phyloP scores from a whole-genome alignment of 371 early-diverging fungal species.

The Mortierella sp. region DNA sequence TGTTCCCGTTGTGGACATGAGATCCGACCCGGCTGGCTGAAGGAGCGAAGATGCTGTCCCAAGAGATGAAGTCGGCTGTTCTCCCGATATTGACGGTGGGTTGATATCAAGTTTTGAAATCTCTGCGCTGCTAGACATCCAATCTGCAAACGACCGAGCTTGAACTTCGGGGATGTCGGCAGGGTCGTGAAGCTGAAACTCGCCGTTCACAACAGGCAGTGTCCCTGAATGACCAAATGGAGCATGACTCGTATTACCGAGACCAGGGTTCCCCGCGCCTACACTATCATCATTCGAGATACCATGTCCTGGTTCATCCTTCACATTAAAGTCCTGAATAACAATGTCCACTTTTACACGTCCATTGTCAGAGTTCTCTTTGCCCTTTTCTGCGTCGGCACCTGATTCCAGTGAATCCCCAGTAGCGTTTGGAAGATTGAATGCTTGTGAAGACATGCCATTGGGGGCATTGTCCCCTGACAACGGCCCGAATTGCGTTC shows the following conservation, averaged over 20 bases:
- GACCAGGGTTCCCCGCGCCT: slow-evolving; percentile 12
- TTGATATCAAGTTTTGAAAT: slow-evolving; percentile 47
- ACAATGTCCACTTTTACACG: slow-evolving; percentile 46
- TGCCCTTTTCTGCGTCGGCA: too few species aligned
- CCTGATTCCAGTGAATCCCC: too few species aligned
- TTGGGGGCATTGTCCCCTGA: too few species aligned
- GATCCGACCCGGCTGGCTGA: slow-evolving; percentile 15
- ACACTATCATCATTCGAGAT: background rate
- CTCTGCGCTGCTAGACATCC: slow-evolving; percentile 54
- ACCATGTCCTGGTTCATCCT: slow-evolving; percentile 10
- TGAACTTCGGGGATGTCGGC: slow-evolving; percentile 31
- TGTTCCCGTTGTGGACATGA: slow-evolving; percentile 15
- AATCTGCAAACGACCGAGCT: slow-evolving; percentile 51
- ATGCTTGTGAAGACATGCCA: too few species aligned
- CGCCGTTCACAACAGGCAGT: slow-evolving; percentile 28
- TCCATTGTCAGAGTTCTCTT: slow-evolving; percentile 6
- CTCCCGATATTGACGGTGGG: slow-evolving; percentile 11
- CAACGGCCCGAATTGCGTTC: background rate
- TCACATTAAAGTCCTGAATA: slow-evolving; percentile 30
- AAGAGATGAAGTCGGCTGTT: too few species aligned
- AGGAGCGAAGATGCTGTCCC: slow-evolving; percentile 8
- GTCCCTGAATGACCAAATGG: slow-evolving; percentile 15
- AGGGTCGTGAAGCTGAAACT: slow-evolving; percentile 33
- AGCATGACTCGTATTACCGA: slow-evolving; percentile 12
- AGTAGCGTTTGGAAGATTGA: too few species aligned